Percentiles rank a stretch among this genome's conserved stretches.
These are phyloP conservation scores for Raphidocelis subcapitata DNA, from an alignment of 139 green algal genomes.

Conservation along the genomic window DNA sequence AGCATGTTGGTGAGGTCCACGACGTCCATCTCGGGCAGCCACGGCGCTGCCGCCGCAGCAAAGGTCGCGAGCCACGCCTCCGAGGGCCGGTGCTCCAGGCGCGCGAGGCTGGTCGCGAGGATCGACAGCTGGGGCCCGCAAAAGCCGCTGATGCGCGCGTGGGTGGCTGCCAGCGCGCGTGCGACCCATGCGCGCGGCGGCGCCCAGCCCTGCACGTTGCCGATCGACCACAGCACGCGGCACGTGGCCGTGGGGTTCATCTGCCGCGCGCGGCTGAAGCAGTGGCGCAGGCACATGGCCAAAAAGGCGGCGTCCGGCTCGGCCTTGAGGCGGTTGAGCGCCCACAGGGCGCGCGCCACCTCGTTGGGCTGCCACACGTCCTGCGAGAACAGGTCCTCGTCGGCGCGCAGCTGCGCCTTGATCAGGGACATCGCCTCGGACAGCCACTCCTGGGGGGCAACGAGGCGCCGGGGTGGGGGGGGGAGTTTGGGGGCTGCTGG, in stretches of 20 bases:
- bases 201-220: background rate
- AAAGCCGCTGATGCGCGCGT: constrained; percentile 23
- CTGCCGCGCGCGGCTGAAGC: background rate
- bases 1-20: constrained; percentile 21
- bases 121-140: constrained; percentile 21
- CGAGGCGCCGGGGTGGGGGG: too few relatives aligned
- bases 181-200: too few relatives aligned
- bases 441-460: background rate
- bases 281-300: background rate
- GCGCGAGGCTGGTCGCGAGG: constrained; percentile 16
- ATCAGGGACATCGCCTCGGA: background rate
- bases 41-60: constrained; percentile 1
- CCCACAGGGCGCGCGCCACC: background rate
- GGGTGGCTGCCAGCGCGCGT: background rate
- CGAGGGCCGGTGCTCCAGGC: constrained; percentile 23
- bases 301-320: background rate
- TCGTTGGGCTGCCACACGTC: background rate
- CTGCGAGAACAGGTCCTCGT: background rate
- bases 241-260: background rate
- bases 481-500: too few relatives aligned
- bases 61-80: constrained; percentile 21
- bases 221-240: constrained; percentile 22
- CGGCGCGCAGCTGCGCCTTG: background rate
- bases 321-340: background rate
- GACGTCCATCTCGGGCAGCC: constrained; percentile 1